Base-by-base conservation (phyloP, 2,329 filamentous ascomycete species). In the Calonectria crousiana region DNA sequence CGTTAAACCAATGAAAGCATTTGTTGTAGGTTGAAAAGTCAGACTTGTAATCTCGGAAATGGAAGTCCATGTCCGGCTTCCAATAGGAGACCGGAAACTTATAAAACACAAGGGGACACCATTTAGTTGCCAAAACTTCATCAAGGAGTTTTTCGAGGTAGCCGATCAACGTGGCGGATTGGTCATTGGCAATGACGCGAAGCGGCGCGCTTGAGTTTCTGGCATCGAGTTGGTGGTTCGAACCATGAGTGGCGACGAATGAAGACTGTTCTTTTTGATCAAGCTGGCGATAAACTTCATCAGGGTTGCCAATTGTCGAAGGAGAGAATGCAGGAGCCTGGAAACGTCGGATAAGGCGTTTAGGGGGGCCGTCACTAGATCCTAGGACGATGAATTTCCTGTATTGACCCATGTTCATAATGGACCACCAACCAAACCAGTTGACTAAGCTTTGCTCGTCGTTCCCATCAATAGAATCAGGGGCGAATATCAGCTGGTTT, bases 381-480 rank as follows among this genome's bases (percentile, higher is more conserved):
- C 91, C 91, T 6, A 93, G 69, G 3, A 93, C 88, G 23, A 85
- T 83, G 76, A 93, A 92, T 47, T 86, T 88, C 38, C 90, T 87
- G 77, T 88, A 90, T 51, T 83, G 82, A 71, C 91, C 87, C 44
- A 90, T 78, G 36, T 88, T 87, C 70, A 81, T 74, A 38, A 86
- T 83, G 0, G 90, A 85, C 91, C 91, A 93, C 81, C 86, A 89
- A 1, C 89, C 90, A 80, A 92, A 93, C 89, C 90, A 92, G 75
- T 92, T 90, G 13, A 93, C 87, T 34, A 93, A 83, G 71, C 89
- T 91, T 78, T 92, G 89, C 78, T 93, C 92, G 74, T 93, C 91
- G 69, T 90, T 89, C 0, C 87, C 85, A 70, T 92, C 88, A 58
- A 93, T 89, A 1, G 76, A 81, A 4, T 84, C 78, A 18, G 87